Evolutionary conservation across 768 basidiomycete species (phyloP).

Genomic region (Porpolomopsis calyptriformis): DNA sequence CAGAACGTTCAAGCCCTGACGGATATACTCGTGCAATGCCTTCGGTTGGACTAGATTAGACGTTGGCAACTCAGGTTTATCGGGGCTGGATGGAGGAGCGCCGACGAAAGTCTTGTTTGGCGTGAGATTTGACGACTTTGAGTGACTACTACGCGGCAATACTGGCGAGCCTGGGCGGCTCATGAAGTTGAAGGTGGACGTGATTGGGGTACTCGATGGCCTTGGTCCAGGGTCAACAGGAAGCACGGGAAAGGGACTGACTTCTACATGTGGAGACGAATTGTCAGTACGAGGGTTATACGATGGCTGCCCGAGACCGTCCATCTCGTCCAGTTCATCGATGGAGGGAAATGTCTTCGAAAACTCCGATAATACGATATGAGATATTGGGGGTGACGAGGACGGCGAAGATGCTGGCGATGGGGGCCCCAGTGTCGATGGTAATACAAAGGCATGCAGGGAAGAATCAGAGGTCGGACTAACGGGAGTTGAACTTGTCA

Average conservation of each 20-base stretch:
- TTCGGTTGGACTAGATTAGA: slow-evolving; percentile 30
- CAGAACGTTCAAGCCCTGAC: slow-evolving; percentile 45
- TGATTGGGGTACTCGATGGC: slow-evolving; percentile 55
- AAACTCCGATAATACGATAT: slow-evolving; percentile 43
- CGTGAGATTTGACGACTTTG: slow-evolving; percentile 25
- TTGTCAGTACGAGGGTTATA: slow-evolving; percentile 18
- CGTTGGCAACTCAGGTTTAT: not conserved
- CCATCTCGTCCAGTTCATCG: slow-evolving; percentile 54
- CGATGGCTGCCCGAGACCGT: slow-evolving; percentile 20
- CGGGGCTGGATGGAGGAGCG: slow-evolving; percentile 16
- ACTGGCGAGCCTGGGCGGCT: slow-evolving; percentile 57
- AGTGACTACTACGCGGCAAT: slow-evolving; percentile 21
- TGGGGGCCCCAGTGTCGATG: slow-evolving; percentile 64
- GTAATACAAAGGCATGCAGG: slow-evolving; percentile 57
- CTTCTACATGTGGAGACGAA: slow-evolving; percentile 21
- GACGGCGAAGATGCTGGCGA: slow-evolving; percentile 64
- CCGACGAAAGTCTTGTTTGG: slow-evolving; percentile 23
- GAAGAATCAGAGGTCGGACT: slow-evolving; percentile 30
- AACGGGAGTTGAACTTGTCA: slow-evolving; percentile 20
- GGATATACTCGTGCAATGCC: slow-evolving; percentile 48
- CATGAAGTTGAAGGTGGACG: slow-evolving; percentile 44
- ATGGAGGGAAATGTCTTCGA: slow-evolving; percentile 64
- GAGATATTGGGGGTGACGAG: slow-evolving; percentile 36
- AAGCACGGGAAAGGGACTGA: slow-evolving; percentile 30
- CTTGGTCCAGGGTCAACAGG: slow-evolving; percentile 31